Evolutionary conservation across 495 filamentous ascomycete species (phyloP), one percentile per base, ranked within the genome.

Genomic region (Podospora appendiculata): DNA sequence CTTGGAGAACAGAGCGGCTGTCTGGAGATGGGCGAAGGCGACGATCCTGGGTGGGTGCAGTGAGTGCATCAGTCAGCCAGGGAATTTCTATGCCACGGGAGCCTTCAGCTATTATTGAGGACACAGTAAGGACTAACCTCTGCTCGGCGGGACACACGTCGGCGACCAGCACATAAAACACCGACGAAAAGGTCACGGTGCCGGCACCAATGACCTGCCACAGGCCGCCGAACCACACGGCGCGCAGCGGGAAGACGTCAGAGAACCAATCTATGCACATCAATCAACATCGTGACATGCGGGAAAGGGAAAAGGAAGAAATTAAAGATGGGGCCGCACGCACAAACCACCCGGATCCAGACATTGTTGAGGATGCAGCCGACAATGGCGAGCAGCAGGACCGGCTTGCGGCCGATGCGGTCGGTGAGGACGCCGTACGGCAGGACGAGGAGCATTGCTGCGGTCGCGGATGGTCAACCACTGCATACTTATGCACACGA

Each of bases 81-180:
- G n/a, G n/a, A n/a, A n/a, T n/a, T n/a, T n/a, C n/a, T n/a, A n/a
- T n/a, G n/a, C n/a, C n/a, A n/a, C n/a, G n/a, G n/a, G n/a, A 43
- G 41, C 41, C 7, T 8, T 11, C 13, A 39, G 36, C 36, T 13
- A 39, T 8, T 8, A 39, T 8, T 8, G n/a, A n/a, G n/a, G n/a
- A n/a, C n/a, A n/a, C n/a, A n/a, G 43, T 32, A 17, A 8, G 43
- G 6, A 17, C 19, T 25, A 4, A 45, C 43, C 45, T 41, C 39
- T 42, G 14, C 19, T 68, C 61, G 40, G 80, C 72, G 4, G 68
- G 72, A 1, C 74, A 76, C 7, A 83, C 71, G 59, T 83, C 79
- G 0, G 76, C 67, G 59, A 80, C 72, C 63, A 81, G 72, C 0
- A 76, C 77, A 67, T 70, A 81, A 39, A 75, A 68, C 33, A 80